Evolutionary conservation across 2,329 filamentous ascomycete species (phyloP).

Genomic region (Pseudopyrenochaeta lycopersici): DNA sequence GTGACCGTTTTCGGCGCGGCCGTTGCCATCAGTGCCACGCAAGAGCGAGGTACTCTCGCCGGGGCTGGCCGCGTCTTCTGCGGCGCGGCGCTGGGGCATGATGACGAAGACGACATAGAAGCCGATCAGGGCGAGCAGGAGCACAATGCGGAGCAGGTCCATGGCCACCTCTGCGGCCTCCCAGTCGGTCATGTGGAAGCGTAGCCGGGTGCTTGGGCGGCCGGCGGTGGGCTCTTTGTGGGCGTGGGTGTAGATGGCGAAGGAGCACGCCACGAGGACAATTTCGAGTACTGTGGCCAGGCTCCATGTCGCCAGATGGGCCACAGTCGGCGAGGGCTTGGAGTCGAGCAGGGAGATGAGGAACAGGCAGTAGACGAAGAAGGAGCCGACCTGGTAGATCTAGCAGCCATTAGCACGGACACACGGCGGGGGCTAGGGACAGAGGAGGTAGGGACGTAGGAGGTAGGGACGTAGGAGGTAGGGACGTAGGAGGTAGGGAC

Average conservation of each 20-base stretch:
- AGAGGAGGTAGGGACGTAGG: too few relatives aligned
- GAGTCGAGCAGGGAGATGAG: constrained; percentile 88
- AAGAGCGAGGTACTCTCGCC: constrained; percentile 73
- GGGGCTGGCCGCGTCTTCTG: constrained; percentile 33
- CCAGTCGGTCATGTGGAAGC: constrained; percentile 62
- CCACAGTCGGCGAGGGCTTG: constrained; percentile 78
- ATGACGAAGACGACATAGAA: constrained; percentile 68
- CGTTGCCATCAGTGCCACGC: constrained; percentile 54
- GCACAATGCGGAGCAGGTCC: constrained; percentile 72
- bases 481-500: too few relatives aligned
- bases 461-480: too few relatives aligned
- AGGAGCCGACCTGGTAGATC: constrained; percentile 85
- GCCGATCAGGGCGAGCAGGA: constrained; percentile 67
- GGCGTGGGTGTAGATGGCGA: constrained; percentile 72
- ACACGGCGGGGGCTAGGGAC: too few relatives aligned
- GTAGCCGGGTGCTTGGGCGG: constrained; percentile 23
- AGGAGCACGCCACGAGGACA: constrained; percentile 73
- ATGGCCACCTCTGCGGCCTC: constrained; percentile 72
- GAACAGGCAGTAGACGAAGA: constrained; percentile 87
- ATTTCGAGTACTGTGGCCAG: constrained; percentile 77
- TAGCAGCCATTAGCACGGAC: too few relatives aligned
- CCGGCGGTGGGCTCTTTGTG: constrained; percentile 70
- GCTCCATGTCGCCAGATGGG: constrained; percentile 83
- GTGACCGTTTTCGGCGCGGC: constrained; percentile 57
- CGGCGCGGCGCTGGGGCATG: constrained; percentile 29